Conservation (phyloP, 2,329 filamentous ascomycete genomes). For the Aspergillus transmontanensis region DNA sequence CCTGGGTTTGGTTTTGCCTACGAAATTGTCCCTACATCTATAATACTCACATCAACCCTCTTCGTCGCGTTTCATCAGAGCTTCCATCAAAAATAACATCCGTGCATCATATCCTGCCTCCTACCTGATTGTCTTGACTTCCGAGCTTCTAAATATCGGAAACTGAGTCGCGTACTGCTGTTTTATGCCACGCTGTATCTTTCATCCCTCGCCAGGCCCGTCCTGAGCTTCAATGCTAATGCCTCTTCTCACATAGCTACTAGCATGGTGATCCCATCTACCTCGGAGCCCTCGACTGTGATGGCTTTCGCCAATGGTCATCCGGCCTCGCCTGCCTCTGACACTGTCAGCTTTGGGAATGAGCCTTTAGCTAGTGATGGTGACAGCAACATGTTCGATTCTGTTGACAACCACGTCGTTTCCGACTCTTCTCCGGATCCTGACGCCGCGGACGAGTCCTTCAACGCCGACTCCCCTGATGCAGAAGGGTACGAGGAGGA, state of each 20-base stretch:
- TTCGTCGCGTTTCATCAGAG: constrained; percentile 39
- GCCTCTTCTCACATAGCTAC: constrained; percentile 39
- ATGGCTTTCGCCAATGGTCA: constrained; percentile 40
- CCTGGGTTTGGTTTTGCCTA: constrained; percentile 25
- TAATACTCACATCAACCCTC: constrained; percentile 23
- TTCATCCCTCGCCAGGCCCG: constrained; percentile 18
- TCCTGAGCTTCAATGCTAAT: constrained; percentile 46
- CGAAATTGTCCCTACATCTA: constrained; percentile 22
- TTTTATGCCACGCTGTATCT: constrained; percentile 27
- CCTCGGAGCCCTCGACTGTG: constrained; percentile 36
- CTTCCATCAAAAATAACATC: constrained; percentile 41
- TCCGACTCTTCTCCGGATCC: constrained; percentile 50
- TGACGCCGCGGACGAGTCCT: constrained; percentile 43
- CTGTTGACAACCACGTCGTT: constrained; percentile 59
- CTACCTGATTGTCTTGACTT: constrained; percentile 26
- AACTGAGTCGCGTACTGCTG: constrained; percentile 39
- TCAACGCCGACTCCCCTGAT: constrained; percentile 39
- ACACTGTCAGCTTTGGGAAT: constrained; percentile 29
- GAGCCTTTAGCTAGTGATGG: constrained; percentile 56
- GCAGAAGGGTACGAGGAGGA: constrained; percentile 61
- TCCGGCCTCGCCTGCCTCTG: constrained; percentile 27
- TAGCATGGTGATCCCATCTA: constrained; percentile 50
- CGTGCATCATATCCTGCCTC: constrained; percentile 38
- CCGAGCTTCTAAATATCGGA: constrained; percentile 27
- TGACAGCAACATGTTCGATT: constrained; percentile 78